These are phyloP conservation scores for Solanum verrucosum DNA, from an alignment of 257 asterid genomes.

Conservation along the genomic window DNA sequence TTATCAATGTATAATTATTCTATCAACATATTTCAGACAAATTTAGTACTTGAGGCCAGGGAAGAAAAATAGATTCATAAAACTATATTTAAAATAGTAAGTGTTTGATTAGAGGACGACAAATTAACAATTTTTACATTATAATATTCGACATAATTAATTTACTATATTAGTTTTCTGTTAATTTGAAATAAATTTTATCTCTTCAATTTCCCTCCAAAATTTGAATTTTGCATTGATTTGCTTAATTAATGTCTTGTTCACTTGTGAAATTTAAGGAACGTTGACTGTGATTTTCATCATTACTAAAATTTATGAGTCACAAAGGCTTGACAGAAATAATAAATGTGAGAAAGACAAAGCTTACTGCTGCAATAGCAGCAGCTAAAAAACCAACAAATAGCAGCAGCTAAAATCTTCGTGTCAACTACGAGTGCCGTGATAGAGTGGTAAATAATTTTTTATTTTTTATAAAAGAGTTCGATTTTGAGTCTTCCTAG, in stretches of 20 bases:
- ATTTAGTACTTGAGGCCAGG: not conserved
- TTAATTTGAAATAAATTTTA: not conserved
- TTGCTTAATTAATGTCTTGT: not conserved
- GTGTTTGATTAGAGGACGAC: not conserved
- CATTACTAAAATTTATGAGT: slow-evolving; percentile 5
- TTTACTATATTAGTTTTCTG: not conserved
- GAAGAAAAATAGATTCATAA: not conserved
- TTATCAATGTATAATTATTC: not conserved
- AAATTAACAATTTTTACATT: too few relatives aligned
- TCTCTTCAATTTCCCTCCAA: not conserved
- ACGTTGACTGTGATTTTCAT: not conserved
- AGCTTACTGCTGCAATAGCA: not conserved
- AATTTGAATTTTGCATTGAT: not conserved
- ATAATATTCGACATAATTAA: not conserved
- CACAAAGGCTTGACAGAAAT: not conserved
- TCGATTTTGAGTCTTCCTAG: fast-evolving
- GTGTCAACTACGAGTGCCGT: fast-evolving
- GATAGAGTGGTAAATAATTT: not conserved
- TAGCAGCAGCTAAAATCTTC: not conserved
- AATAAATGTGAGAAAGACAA: slow-evolving; percentile 2
- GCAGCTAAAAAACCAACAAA: not conserved
- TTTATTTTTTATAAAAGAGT: fast-evolving
- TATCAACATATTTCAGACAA: not conserved
- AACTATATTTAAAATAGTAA: not conserved
- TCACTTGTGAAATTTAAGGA: not conserved